A percentile compares a stretch with the other conserved stretches of the same genome.
Conservation (phyloP, 331 rosid genomes). For the Rhamnella rubrinervis region DNA sequence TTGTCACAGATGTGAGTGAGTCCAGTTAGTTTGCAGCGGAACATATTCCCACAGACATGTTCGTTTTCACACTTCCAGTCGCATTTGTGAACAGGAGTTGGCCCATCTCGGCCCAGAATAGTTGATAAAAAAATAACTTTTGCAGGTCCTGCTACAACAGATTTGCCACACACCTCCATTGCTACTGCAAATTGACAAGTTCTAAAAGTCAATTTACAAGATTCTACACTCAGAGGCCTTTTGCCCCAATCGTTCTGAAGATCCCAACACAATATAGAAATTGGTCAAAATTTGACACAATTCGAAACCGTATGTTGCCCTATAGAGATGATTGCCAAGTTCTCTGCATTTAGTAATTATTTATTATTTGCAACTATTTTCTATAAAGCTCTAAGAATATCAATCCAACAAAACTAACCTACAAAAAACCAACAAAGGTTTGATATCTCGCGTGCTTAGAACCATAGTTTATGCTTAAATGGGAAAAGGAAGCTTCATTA, state of each 20-base stretch:
- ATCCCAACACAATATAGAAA: constrained; percentile 53
- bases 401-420: constrained; percentile 2
- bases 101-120: constrained; percentile 79
- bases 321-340: background rate
- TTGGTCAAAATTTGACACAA: constrained; percentile 29
- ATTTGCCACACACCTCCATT: constrained; percentile 86
- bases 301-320: too few species aligned
- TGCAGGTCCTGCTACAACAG: constrained; percentile 69
- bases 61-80: constrained; percentile 97
- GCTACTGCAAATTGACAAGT: constrained; percentile 39
- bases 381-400: constrained; percentile 1
- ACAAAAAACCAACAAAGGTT: background rate
- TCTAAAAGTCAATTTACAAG: constrained; percentile 36
- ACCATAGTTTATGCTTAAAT: background rate
- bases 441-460: background rate
- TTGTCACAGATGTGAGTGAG: constrained; percentile 97
- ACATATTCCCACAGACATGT: constrained; percentile 89
- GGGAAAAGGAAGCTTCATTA: background rate
- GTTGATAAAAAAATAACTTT: constrained; percentile 88
- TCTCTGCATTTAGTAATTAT: background rate
- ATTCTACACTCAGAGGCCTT: constrained; percentile 34
- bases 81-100: constrained; percentile 68
- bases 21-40: constrained; percentile 91
- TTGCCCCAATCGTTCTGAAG: constrained; percentile 50
- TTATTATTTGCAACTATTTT: background rate